phyloP scores from a whole-genome alignment of 805 yeast genomes.

The Cyberlindnera maclurae region DNA sequence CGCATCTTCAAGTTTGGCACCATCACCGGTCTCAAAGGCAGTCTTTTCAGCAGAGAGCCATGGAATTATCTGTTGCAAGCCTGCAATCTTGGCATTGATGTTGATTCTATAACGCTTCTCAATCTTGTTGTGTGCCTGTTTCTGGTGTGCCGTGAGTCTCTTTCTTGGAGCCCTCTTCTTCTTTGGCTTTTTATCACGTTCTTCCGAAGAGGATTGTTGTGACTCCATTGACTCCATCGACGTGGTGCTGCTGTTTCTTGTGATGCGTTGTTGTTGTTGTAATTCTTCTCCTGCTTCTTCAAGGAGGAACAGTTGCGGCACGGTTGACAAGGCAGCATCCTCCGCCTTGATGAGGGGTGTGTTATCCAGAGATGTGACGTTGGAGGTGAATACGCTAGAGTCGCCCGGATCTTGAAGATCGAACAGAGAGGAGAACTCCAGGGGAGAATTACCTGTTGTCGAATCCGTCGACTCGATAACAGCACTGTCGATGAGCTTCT shows the following conservation, averaged over 20 bases:
- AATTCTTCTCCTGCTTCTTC: not conserved
- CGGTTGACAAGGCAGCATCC: constrained; percentile 6
- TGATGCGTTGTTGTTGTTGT: not conserved
- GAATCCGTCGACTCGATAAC: constrained; percentile 5
- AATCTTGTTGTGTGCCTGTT: constrained; percentile 66
- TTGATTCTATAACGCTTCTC: constrained; percentile 67
- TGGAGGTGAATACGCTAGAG: constrained; percentile 21
- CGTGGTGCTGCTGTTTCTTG: constrained; percentile 10
- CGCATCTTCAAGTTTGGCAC: constrained; percentile 8
- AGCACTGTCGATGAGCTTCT: constrained; percentile 15
- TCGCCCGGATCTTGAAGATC: constrained; percentile 12
- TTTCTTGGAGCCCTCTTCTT: constrained; percentile 47
- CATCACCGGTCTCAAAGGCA: constrained; percentile 44
- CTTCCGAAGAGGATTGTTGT: constrained; percentile 2
- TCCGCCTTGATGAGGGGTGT: constrained; percentile 26
- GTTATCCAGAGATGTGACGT: constrained; percentile 22
- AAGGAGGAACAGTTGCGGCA: constrained; percentile 9
- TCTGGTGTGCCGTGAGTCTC: constrained; percentile 50
- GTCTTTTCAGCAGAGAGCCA: constrained; percentile 57
- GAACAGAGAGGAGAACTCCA: constrained; percentile 23
- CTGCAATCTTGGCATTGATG: constrained; percentile 65
- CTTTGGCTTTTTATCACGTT: constrained; percentile 23
- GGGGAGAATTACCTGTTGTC: constrained; percentile 19
- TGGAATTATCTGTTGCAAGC: constrained; percentile 59
- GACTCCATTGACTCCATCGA: constrained; percentile 11